Evolutionary conservation across 2,329 filamentous ascomycete genomes (phyloP), one percentile per base, ranked within the genome.

Genomic region (Xylaria multiplex): DNA sequence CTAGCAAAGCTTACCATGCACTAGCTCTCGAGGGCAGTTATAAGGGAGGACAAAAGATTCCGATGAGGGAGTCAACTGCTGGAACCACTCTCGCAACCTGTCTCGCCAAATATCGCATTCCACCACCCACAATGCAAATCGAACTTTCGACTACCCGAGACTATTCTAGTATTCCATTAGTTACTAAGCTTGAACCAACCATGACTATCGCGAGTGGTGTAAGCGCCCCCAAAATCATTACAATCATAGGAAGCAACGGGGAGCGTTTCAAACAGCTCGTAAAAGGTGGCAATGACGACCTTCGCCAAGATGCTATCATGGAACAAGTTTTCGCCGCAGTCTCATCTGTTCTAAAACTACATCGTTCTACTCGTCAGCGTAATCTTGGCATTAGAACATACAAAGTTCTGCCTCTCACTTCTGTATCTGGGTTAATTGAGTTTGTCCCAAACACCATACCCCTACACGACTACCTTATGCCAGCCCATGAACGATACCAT

Each of bases 271-370:
- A 92, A 77, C 93, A 97, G 79, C 83, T 99, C 68, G 92, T 97
- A 76, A 99, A 99, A 83, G 93, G 93, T 68, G 94, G 96, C 19
- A 95, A 95, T 75, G 96, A 99, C 77, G 95, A 99, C 76, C 86
- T 99, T 13, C 91, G 96, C 8, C 96, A 99, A 81, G 96, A 99
- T 75, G 93, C 95, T 50, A 99, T 89, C 83, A 99, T 99, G 96
- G 96, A 99, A 79, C 96, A 99, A 79, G 96, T 99, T 1, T 99
- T 99, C 77, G 93, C 94, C 65, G 93, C 97, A 79, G 96, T 97
- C 24, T 98, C 93, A 64, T 92, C 92, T 58, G 87, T 99, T 24
- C 83, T 99, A 30, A 92, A 92, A 76, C 90, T 92, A 55, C 93
- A 98, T 77, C 90, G 93, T 62, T 87, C 90, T 13, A 97, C 96